Evolutionary conservation across 345 rosid genomes (phyloP).

Genomic region (Triadica sebifera): DNA sequence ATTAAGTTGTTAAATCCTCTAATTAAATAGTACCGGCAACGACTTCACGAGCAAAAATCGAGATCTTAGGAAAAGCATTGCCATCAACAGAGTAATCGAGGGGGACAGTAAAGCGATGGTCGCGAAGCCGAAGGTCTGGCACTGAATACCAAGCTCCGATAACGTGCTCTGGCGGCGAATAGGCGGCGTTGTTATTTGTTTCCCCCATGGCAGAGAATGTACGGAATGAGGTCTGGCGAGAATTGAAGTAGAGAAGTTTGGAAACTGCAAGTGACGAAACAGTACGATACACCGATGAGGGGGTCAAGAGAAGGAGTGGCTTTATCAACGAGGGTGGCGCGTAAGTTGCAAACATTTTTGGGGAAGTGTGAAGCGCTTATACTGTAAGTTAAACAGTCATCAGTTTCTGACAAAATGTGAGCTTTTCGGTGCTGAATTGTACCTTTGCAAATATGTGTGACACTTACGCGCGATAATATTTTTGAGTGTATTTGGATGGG

Average conservation of each 20-base stretch:
- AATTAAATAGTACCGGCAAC: conserved; percentile 50
- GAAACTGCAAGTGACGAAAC: neutral
- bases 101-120: conserved; percentile 76
- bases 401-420: too few species aligned
- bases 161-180: conserved; percentile 44
- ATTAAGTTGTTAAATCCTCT: too few species aligned
- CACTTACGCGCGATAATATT: too few species aligned
- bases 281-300: conserved; percentile 16
- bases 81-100: conserved; percentile 54
- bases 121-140: conserved; percentile 79
- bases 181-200: conserved; percentile 3
- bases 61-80: conserved; percentile 45
- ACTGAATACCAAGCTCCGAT: conserved; percentile 66
- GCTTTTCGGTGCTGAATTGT: too few species aligned
- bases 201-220: conserved; percentile 38
- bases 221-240: conserved; percentile 24
- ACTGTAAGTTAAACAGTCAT: too few species aligned
- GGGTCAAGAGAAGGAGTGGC: conserved; percentile 14
- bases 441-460: too few species aligned
- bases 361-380: neutral
- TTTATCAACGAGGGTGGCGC: conserved; percentile 28
- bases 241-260: conserved; percentile 7
- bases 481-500: too few species aligned
- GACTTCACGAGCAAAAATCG: conserved; percentile 78
- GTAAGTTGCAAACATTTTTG: conserved; percentile 32